Evolutionary conservation across 2,329 filamentous ascomycete genomes (phyloP), one percentile per base, ranked within the genome.

Genomic region (Periconia macrospinosa): DNA sequence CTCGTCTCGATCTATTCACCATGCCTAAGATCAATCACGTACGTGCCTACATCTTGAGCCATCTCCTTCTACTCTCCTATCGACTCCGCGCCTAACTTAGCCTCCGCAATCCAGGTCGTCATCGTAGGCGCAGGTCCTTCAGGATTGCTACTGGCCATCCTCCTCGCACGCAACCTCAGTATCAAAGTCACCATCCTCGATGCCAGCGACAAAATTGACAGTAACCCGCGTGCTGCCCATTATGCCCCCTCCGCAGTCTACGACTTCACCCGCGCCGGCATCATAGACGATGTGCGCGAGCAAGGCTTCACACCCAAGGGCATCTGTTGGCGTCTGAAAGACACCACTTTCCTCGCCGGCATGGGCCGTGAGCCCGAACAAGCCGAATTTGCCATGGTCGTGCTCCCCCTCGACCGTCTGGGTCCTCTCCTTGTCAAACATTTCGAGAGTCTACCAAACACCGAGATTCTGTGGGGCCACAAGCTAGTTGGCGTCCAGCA

Each of bases 211-310:
- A 74, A 79, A 50, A 76, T 87, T 44, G 83, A 86, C 71, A 75
- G 80, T 53, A 83, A 83, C 53, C 85, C 85, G 0, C 82, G 85
- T 27, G 85, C 85, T 14, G 82, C 84, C 2, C 83, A 86, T 68
- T 87, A 86, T 65, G 83, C 81, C 3, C 77, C 82, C 0, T 78
- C 83, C 1, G 84, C 83, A 1, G 79, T 84, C 42, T 81, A 80
- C 40, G 83, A 85, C 53, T 77, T 88, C 46, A 66, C 75, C 41
- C 78, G 82, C n/a, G 85, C 85, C 0, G 85, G 85, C 1, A 78
- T 87, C 11, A 71, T 87, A 17, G 78, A 80, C n/a, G 77, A 81
- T 60, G 72, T 82, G 14, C 73, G 74, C 19, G 63, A 67, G 9
- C 66, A 72, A 17, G 77, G 79, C 23, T 73, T 81, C 50, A 63